A percentile compares a stretch with the other conserved stretches of the same genome.
Conservation (phyloP, 2,329 filamentous ascomycete genomes). For the Dothidotthia symphoricarpi region DNA sequence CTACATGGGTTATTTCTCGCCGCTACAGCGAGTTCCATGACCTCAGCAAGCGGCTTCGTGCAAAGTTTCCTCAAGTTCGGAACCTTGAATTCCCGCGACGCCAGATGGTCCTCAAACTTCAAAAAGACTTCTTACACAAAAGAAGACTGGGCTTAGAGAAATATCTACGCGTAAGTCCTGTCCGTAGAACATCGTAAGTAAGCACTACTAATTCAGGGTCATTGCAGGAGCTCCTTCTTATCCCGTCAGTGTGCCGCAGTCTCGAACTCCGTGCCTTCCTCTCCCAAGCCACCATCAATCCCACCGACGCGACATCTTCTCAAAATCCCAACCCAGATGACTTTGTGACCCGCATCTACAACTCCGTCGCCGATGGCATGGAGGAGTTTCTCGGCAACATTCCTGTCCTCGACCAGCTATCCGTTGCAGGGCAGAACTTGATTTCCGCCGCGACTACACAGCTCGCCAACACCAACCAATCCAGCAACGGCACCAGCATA, state of each 20-base stretch:
- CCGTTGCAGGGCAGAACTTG: slow-evolving; percentile 86
- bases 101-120: slow-evolving; percentile 92
- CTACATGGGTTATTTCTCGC: slow-evolving; percentile 87
- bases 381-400: slow-evolving; percentile 97
- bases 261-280: slow-evolving; percentile 89
- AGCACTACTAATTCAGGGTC: not conserved
- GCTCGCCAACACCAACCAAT: slow-evolving; percentile 40
- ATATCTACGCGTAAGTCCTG: slow-evolving; percentile 58
- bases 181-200: no score
- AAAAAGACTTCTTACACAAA: slow-evolving; percentile 93
- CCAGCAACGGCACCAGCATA: slow-evolving; percentile 47
- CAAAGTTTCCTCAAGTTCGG: slow-evolving; percentile 81
- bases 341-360: slow-evolving; percentile 92
- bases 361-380: slow-evolving; percentile 96
- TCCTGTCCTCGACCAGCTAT: slow-evolving; percentile 90
- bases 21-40: slow-evolving; percentile 97
- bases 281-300: slow-evolving; percentile 78
- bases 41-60: slow-evolving; percentile 82
- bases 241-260: slow-evolving; percentile 92
- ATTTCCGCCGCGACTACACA: slow-evolving; percentile 68
- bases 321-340: slow-evolving; percentile 64
- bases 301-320: slow-evolving; percentile 59
- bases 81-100: slow-evolving; percentile 88
- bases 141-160: slow-evolving; percentile 78
- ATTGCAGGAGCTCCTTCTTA: slow-evolving; percentile 66